These are phyloP conservation scores for Xylaria sp. DNA, from an alignment of 2,329 filamentous ascomycete species.

Conservation along the genomic window DNA sequence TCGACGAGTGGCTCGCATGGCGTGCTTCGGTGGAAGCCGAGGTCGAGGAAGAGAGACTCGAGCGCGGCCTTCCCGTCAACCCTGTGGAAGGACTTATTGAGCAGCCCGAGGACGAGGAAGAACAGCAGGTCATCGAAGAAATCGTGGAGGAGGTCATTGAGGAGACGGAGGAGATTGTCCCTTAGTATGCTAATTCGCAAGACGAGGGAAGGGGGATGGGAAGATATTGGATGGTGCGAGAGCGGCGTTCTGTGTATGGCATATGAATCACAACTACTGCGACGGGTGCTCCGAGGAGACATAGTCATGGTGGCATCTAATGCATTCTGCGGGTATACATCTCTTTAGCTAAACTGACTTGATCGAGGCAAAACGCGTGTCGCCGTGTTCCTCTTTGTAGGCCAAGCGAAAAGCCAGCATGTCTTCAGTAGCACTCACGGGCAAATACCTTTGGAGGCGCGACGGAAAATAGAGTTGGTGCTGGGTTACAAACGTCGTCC, in stretches of 20 bases:
- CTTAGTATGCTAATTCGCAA: slow-evolving; percentile 32
- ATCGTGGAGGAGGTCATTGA: slow-evolving; percentile 85
- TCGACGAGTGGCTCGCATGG: slow-evolving; percentile 92
- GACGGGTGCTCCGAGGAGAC: slow-evolving; percentile 19
- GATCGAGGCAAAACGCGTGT: background rate
- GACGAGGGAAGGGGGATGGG: background rate
- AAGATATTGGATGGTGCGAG: slow-evolving; percentile 32
- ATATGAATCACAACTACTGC: slow-evolving; percentile 37
- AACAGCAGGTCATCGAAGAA: slow-evolving; percentile 84
- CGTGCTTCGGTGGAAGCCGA: slow-evolving; percentile 78
- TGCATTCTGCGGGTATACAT: slow-evolving; percentile 24
- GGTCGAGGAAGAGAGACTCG: slow-evolving; percentile 75
- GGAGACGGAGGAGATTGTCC: slow-evolving; percentile 83
- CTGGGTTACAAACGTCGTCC: too few relatives aligned
- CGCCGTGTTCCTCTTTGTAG: background rate
- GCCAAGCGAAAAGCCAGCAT: background rate
- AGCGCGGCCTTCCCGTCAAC: slow-evolving; percentile 73
- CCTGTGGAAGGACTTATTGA: slow-evolving; percentile 71
- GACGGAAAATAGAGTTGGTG: background rate
- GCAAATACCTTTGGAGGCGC: background rate
- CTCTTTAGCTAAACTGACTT: slow-evolving; percentile 12
- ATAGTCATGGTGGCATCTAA: slow-evolving; percentile 22
- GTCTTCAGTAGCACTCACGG: background rate
- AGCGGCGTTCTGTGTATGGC: slow-evolving; percentile 45
- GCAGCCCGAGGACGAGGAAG: slow-evolving; percentile 72